These are phyloP conservation scores for Erodium moschatum DNA, from an alignment of 441 rosid species.

Conservation along the genomic window DNA sequence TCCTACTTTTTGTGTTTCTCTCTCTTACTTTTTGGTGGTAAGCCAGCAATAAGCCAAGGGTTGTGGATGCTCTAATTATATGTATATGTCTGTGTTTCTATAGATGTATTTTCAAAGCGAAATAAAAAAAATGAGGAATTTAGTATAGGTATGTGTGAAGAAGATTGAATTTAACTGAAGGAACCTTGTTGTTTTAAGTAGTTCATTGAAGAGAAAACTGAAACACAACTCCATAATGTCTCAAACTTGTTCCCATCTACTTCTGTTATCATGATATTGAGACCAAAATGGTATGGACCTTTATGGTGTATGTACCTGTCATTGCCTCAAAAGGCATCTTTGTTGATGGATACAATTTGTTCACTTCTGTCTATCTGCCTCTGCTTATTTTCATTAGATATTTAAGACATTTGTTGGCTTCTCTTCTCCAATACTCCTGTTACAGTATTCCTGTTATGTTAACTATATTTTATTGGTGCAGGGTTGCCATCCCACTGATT, in stretches of 20 bases:
- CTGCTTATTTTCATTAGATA: too few species aligned
- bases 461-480: constrained; percentile 28
- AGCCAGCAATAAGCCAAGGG: too few species aligned
- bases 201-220: background rate
- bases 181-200: background rate
- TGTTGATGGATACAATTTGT: too few species aligned
- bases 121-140: background rate
- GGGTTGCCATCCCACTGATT: constrained; percentile 72
- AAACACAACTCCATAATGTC: constrained; percentile 4
- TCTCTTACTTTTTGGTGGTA: too few species aligned
- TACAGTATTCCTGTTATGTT: background rate
- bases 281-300: background rate
- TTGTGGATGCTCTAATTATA: too few species aligned
- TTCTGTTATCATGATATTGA: background rate
- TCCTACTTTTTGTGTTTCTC: too few species aligned
- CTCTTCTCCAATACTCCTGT: background rate
- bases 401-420: too few species aligned
- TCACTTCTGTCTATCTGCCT: too few species aligned
- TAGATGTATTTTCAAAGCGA: background rate
- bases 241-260: background rate
- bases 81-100: background rate
- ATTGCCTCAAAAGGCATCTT: too few species aligned
- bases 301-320: background rate
- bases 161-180: background rate
- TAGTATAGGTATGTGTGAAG: background rate